Percentiles rank a stretch among this genome's conserved stretches.
These are phyloP conservation scores for Mortierella sp. DNA, from an alignment of 371 early-diverging fungal genomes.

Conservation along the genomic window DNA sequence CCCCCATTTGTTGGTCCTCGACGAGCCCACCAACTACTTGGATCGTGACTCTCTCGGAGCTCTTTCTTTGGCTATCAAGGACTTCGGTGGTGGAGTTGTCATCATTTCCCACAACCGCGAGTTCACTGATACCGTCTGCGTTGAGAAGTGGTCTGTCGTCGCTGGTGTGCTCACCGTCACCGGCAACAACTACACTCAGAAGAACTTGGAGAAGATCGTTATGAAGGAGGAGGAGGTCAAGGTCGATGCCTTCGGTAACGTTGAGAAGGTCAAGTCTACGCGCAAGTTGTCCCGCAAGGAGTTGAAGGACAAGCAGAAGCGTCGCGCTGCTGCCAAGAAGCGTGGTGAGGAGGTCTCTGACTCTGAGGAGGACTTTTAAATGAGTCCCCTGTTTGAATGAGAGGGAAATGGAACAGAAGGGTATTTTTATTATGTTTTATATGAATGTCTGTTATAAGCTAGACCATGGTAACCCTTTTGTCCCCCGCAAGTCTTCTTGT, in stretches of 20 bases:
- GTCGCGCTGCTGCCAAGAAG: slow-evolving; percentile 29
- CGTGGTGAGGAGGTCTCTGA: slow-evolving; percentile 43
- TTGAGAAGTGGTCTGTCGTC: slow-evolving; percentile 80
- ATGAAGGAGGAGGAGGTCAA: slow-evolving; percentile 44
- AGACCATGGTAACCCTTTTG: too few relatives aligned
- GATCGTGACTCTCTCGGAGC: slow-evolving; percentile 83
- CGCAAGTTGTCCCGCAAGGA: slow-evolving; percentile 51
- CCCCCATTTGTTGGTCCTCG: slow-evolving; percentile 89
- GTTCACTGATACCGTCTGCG: slow-evolving; percentile 75
- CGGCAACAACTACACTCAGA: slow-evolving; percentile 42
- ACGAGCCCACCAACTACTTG: slow-evolving; percentile 90
- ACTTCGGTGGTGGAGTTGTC: slow-evolving; percentile 80
- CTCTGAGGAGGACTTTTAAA: slow-evolving; percentile 43
- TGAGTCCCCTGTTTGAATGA: not conserved
- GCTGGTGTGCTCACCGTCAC: slow-evolving; percentile 61
- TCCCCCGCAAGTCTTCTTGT: not conserved
- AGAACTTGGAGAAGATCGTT: slow-evolving; percentile 47
- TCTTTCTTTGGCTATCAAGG: slow-evolving; percentile 71
- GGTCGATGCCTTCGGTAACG: slow-evolving; percentile 50
- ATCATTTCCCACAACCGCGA: slow-evolving; percentile 81
- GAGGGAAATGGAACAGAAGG: not conserved
- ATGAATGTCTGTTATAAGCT: not conserved
- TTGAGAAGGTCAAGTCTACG: slow-evolving; percentile 43
- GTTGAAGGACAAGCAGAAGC: slow-evolving; percentile 49
- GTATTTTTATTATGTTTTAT: not conserved